phyloP scores from a whole-genome alignment of 2,329 filamentous ascomycete genomes.

The Beauveria brongniartii region DNA sequence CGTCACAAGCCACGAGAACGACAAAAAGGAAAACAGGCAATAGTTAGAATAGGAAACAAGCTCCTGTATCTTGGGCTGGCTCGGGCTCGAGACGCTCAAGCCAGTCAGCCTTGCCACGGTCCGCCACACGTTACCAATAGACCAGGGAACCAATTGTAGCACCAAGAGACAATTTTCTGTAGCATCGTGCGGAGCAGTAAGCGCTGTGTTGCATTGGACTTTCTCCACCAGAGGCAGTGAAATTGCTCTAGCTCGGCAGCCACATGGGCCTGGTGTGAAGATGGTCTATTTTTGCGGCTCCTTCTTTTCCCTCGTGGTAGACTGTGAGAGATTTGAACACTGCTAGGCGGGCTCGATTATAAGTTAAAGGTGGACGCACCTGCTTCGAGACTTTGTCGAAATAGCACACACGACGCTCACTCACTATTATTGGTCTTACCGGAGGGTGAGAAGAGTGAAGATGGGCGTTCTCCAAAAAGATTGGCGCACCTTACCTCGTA shows the following conservation, averaged over 20 bases:
- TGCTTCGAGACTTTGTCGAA: too few species aligned
- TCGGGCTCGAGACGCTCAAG: background rate
- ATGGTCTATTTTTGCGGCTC: background rate
- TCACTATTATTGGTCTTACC: background rate
- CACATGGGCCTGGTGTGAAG: background rate
- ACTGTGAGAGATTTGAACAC: background rate
- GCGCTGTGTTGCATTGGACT: constrained; percentile 2
- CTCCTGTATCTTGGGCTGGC: background rate
- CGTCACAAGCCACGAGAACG: background rate
- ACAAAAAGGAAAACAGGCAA: background rate
- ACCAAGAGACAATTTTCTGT: background rate
- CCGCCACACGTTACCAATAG: background rate
- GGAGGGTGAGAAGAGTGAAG: background rate
- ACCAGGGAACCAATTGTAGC: background rate
- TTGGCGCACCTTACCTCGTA: background rate
- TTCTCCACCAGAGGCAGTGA: background rate
- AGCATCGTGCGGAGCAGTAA: background rate
- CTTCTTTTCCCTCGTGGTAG: background rate
- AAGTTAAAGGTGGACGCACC: too few species aligned
- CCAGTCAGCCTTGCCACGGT: constrained; percentile 8
- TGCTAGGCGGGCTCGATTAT: background rate
- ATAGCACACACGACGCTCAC: too few species aligned
- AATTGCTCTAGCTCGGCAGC: background rate
- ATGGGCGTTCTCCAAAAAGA: background rate
- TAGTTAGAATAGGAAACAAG: background rate